phyloP scores from a whole-genome alignment of 2,329 filamentous ascomycete genomes.

The Lachnellula subtilissima region DNA sequence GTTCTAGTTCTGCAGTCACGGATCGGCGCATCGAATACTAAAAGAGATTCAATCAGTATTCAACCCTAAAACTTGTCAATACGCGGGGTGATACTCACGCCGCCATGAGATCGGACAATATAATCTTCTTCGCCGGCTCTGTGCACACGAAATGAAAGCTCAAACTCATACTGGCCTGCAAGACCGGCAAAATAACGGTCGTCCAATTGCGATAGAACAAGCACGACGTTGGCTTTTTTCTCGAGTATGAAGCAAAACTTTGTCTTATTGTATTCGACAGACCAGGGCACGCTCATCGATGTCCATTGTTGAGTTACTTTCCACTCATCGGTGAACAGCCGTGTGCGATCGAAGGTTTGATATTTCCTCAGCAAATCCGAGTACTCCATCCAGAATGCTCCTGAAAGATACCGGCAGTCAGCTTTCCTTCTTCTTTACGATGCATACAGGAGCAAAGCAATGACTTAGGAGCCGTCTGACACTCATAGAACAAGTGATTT shows the following conservation, averaged over 20 bases:
- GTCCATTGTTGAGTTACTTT: slow-evolving; percentile 57
- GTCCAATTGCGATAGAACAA: slow-evolving; percentile 57
- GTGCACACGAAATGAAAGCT: slow-evolving; percentile 46
- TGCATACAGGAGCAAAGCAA: no score
- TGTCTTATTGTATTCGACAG: slow-evolving; percentile 52
- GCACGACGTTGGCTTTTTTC: slow-evolving; percentile 50
- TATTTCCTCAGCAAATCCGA: slow-evolving; percentile 58
- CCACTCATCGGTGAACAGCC: slow-evolving; percentile 57
- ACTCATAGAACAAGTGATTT: no score
- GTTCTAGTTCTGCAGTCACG: slow-evolving; percentile 52
- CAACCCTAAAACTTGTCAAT: not conserved
- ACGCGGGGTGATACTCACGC: slow-evolving; percentile 25
- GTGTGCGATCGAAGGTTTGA: slow-evolving; percentile 54
- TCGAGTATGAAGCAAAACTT: slow-evolving; percentile 56
- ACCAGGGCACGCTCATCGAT: slow-evolving; percentile 56
- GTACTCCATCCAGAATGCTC: slow-evolving; percentile 60
- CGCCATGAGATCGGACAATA: slow-evolving; percentile 50
- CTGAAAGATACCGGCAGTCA: no score
- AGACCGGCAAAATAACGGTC: slow-evolving; percentile 57
- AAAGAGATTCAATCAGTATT: not conserved
- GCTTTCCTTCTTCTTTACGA: no score
- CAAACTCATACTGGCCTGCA: slow-evolving; percentile 50
- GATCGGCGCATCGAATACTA: slow-evolving; percentile 51
- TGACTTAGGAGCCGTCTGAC: no score
- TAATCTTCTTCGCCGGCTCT: slow-evolving; percentile 51